Base-by-base conservation (phyloP, 2,329 filamentous ascomycete genomes). In the Aspergillus puulaauensis region DNA sequence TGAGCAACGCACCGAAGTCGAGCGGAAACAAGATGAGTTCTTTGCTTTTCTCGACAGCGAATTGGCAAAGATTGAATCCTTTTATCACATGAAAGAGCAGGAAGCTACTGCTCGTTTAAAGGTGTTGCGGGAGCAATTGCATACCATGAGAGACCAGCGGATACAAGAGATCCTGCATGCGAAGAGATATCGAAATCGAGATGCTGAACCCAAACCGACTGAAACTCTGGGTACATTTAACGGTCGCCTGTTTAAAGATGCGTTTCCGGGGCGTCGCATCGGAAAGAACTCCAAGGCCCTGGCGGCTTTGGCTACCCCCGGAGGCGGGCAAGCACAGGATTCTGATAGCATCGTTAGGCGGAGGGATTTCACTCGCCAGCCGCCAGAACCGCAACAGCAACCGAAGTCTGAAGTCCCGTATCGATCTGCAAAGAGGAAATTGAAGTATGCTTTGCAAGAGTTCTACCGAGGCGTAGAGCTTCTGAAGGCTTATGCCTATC, bases 381-480 rank as follows among this genome's bases (percentile, higher is more conserved):
- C 62, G 17, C 68, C 77, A 52, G 74, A 78, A 15, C 74, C 78
- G 17, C 74, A 78, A 40, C 66, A 71, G 12, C 43, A n/a, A 40
- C 79, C 88, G 33, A 68, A 60, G 15, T 56, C 62, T 12, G 85
- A 86, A 40, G 89, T 97, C 0, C 85, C 93, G 0, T 96, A 98
- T 75, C 85, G 90, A 24, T 87, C 88, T 2, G 95, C 95, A 1
- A 98, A 96, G 76, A 83, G 89, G 59, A 96, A 97, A 76, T 81
- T 99, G 56, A 98, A 98, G 75, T 79, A 91, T 48, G 95, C 95
- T 0, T 75, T 98, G 50, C 90, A 96, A 68, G 95, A 98, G 72
- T 96, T 92, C 72, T 98, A 99, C 72, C 88, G 93, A 19, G 89
- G 90, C 0, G 81, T 99, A 14, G 95, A 99, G 71, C 79, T 98